Evolutionary conservation across 345 rosid genomes (phyloP).

Genomic region (Bruguiera sexangula): DNA sequence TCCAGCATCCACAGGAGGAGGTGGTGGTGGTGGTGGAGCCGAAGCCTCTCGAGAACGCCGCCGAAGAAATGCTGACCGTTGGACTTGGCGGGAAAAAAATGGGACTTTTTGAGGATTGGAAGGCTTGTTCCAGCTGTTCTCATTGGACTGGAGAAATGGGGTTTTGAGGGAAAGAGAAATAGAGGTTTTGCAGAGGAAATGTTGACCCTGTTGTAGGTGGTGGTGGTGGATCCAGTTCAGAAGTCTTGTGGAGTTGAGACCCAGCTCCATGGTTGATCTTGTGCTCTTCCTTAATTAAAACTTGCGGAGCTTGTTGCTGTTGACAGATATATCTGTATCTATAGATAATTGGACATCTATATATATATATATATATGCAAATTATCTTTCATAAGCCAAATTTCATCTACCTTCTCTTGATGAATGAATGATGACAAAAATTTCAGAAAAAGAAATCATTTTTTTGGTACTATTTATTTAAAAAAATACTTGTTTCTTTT

Average conservation of each 20-base stretch:
- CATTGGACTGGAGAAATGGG: slow-evolving; percentile 29
- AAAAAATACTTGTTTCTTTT: no score
- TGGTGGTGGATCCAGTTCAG: slow-evolving; percentile 12
- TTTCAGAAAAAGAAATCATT: no score
- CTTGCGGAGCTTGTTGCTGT: not conserved
- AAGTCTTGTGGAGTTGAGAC: slow-evolving; percentile 39
- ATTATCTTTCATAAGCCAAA: no score
- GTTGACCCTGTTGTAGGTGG: not conserved
- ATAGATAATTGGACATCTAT: no score
- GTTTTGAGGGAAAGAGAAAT: slow-evolving; percentile 20
- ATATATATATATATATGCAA: no score
- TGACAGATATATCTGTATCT: no score
- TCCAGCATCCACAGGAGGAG: slow-evolving; percentile 41
- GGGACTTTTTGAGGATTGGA: slow-evolving; percentile 29
- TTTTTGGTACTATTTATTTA: no score
- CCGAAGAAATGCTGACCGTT: slow-evolving; percentile 15
- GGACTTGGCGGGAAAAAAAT: slow-evolving; percentile 37
- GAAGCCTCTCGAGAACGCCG: slow-evolving; percentile 10
- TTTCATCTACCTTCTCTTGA: no score
- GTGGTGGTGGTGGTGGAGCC: slow-evolving; percentile 40
- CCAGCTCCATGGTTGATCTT: slow-evolving; percentile 54
- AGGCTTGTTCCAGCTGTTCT: slow-evolving; percentile 6
- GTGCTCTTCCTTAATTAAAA: not conserved
- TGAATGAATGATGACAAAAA: no score
- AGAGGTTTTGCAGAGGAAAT: slow-evolving; percentile 14